phyloP scores from a whole-genome alignment of 768 basidiomycete species.

The Russula ochroleuca region DNA sequence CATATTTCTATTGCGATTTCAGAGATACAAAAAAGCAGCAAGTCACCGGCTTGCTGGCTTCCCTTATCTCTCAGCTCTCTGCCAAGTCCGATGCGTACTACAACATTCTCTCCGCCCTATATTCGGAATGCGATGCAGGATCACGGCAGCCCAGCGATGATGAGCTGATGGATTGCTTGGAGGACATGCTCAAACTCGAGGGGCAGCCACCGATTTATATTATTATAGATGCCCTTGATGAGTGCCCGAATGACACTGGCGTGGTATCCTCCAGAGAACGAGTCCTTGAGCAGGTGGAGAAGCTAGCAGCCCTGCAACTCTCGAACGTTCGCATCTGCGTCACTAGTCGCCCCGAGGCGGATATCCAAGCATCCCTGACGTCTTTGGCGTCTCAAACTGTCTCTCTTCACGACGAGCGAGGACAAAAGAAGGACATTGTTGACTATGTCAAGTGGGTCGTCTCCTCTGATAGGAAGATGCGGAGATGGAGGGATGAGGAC shows the following conservation, averaged over 20 bases:
- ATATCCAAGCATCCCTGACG: background rate
- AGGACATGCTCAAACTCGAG: background rate
- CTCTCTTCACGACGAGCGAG: background rate
- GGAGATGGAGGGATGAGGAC: background rate
- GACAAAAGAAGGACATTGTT: background rate
- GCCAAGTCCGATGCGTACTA: background rate
- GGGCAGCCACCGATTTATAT: background rate
- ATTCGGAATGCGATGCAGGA: background rate
- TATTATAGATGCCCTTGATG: background rate
- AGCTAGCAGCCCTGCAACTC: background rate
- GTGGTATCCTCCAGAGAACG: background rate
- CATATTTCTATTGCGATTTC: constrained; percentile 7
- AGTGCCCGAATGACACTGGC: background rate
- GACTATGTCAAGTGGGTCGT: background rate
- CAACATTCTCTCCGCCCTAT: background rate
- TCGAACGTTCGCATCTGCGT: background rate
- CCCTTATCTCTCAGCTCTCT: background rate
- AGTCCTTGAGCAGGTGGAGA: background rate
- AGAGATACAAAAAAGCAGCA: background rate
- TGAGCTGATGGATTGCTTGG: background rate
- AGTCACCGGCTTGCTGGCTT: background rate
- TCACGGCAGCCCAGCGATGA: background rate
- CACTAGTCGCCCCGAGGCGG: background rate
- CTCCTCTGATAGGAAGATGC: background rate
- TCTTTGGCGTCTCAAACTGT: background rate